A percentile compares a stretch with the other conserved stretches of the same genome.
Evolutionary conservation across 2,329 filamentous ascomycete species (phyloP).

Genomic region (Talaromyces funiculosus): DNA sequence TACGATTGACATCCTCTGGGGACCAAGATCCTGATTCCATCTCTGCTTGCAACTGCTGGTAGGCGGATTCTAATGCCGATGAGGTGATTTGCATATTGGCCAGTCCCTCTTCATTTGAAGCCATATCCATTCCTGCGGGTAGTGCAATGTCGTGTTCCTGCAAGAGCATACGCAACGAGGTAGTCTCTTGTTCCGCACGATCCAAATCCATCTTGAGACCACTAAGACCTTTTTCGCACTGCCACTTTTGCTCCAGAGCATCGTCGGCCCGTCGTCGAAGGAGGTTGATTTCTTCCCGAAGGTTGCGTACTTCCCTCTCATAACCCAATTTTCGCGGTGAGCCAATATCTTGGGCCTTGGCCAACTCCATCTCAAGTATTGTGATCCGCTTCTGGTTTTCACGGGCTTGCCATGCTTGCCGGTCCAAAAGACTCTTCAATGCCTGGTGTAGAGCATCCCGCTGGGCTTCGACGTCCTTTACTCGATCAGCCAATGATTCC

Average conservation of each 20-base stretch:
- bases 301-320: slow-evolving; percentile 70
- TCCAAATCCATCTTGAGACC: slow-evolving; percentile 96
- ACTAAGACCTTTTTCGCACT: slow-evolving; percentile 82
- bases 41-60: slow-evolving; percentile 65
- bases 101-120: slow-evolving; percentile 39
- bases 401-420: slow-evolving; percentile 77
- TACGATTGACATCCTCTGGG: slow-evolving; percentile 61
- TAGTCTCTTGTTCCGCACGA: slow-evolving; percentile 87
- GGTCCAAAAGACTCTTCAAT: slow-evolving; percentile 74
- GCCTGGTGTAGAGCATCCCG: slow-evolving; percentile 86
- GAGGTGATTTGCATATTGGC: slow-evolving; percentile 55
- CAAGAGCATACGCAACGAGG: slow-evolving; percentile 70
- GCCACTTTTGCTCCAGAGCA: slow-evolving; percentile 91
- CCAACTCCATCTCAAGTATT: slow-evolving; percentile 70
- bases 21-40: slow-evolving; percentile 64
- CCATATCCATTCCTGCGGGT: slow-evolving; percentile 55
- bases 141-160: slow-evolving; percentile 76
- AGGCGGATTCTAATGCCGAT: slow-evolving; percentile 66
- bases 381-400: slow-evolving; percentile 78
- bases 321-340: slow-evolving; percentile 73
- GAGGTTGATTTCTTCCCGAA: slow-evolving; percentile 78
- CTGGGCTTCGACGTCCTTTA: slow-evolving; percentile 91
- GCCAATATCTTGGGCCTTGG: slow-evolving; percentile 57
- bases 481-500: slow-evolving; percentile 67
- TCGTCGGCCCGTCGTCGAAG: slow-evolving; percentile 86